Conservation (phyloP, 192 early-diverging fungal species). For the Backusella mclennaniae region DNA sequence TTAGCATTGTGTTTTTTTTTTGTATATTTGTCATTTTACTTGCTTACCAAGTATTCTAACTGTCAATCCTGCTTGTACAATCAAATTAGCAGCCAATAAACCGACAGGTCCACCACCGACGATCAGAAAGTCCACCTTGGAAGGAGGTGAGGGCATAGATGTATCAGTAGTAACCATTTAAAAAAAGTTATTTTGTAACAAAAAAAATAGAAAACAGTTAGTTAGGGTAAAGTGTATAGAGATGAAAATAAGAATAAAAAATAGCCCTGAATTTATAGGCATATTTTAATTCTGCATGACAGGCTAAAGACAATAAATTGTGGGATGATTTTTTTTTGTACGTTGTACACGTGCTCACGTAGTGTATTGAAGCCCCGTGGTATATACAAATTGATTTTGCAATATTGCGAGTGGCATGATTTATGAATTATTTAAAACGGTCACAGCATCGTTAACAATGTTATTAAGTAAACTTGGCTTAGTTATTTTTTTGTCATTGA, state of each 20-base stretch:
- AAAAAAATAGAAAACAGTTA: neutral
- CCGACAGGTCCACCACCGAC: conserved; percentile 37
- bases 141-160: conserved; percentile 2
- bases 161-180: conserved; percentile 6
- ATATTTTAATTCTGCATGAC: neutral
- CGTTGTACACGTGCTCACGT: neutral
- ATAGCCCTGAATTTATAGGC: neutral
- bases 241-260: neutral
- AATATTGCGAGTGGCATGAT: neutral
- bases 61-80: conserved; percentile 18
- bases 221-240: neutral
- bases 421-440: neutral
- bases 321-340: conserved; percentile 2
- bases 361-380: neutral
- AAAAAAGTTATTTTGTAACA: neutral
- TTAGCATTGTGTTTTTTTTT: neutral
- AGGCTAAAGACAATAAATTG: neutral
- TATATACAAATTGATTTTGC: neutral
- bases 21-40: neutral
- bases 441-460: neutral
- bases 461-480: too few relatives aligned
- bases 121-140: conserved; percentile 28
- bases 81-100: conserved; percentile 22
- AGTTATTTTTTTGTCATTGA: too few relatives aligned
- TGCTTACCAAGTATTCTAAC: conserved; percentile 30